These are phyloP conservation scores for Cinnamomum chago DNA, from an alignment of 164 flowering plant genomes.

Conservation along the genomic window DNA sequence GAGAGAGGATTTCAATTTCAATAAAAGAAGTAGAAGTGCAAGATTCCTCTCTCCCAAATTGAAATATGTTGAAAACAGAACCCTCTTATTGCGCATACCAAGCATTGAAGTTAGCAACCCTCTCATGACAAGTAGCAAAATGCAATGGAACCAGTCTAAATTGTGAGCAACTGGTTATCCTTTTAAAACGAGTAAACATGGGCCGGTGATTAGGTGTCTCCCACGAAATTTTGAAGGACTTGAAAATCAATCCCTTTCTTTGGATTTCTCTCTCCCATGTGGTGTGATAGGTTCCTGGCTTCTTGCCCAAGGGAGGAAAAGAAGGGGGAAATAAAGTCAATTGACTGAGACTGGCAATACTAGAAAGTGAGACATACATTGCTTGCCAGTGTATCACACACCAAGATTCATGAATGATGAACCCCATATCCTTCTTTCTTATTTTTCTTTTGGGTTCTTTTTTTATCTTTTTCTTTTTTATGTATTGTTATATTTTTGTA, in stretches of 20 bases:
- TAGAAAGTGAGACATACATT: no score
- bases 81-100: neutral
- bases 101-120: neutral
- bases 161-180: neutral
- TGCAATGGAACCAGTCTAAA: neutral
- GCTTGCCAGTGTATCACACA: no score
- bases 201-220: neutral
- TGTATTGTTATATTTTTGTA: no score
- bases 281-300: neutral
- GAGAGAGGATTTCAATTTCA: no score
- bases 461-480: neutral
- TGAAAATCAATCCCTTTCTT: no score
- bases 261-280: neutral
- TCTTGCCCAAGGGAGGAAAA: neutral
- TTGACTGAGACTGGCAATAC: neutral
- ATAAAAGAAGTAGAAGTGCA: no score
- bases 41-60: no score
- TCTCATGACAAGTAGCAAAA: no score
- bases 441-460: neutral
- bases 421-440: no score
- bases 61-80: no score
- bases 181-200: neutral
- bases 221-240: neutral
- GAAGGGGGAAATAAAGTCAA: no score
- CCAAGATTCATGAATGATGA: no score